Conservation (phyloP, 352 stramenopile species). For the Phytopythium mirpurense region DNA sequence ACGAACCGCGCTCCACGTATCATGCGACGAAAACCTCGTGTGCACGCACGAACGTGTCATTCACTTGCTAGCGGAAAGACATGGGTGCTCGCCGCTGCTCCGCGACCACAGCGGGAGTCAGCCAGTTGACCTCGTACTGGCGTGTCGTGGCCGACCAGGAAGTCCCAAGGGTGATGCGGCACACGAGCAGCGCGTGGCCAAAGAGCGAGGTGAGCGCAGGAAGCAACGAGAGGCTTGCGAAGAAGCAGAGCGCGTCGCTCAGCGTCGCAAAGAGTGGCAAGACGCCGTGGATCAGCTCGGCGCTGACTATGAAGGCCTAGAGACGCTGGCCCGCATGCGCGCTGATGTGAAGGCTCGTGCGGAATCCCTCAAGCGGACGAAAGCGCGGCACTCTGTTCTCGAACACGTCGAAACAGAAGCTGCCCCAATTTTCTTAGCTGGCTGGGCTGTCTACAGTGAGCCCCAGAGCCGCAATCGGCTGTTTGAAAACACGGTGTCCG, state of each 20-base stretch:
- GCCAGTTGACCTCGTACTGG: constrained; percentile 41
- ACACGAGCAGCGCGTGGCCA: constrained; percentile 24
- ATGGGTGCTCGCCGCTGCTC: constrained; percentile 51
- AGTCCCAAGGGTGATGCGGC: constrained; percentile 40
- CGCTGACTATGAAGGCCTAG: constrained; percentile 45
- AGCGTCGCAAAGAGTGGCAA: constrained; percentile 30
- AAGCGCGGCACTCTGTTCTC: neutral
- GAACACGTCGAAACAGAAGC: constrained; percentile 3
- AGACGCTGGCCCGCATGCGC: constrained; percentile 35
- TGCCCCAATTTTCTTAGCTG: constrained; percentile 12
- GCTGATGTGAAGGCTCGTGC: constrained; percentile 23
- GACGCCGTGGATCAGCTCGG: constrained; percentile 33
- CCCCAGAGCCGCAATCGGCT: constrained; percentile 49
- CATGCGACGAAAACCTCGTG: constrained; percentile 78
- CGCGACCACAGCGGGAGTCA: constrained; percentile 35
- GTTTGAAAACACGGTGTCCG: constrained; percentile 53
- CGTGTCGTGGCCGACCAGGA: constrained; percentile 45
- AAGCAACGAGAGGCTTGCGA: constrained; percentile 19
- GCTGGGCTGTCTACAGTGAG: constrained; percentile 53
- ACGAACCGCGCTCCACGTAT: constrained; percentile 57
- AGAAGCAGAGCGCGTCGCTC: constrained; percentile 28
- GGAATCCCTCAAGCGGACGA: constrained; percentile 5
- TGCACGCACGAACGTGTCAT: constrained; percentile 73
- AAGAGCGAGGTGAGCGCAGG: constrained; percentile 24
- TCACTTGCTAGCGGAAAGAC: constrained; percentile 37